These are phyloP conservation scores for Rhodotorula graminis DNA, from an alignment of 768 basidiomycete species.

Conservation along the genomic window DNA sequence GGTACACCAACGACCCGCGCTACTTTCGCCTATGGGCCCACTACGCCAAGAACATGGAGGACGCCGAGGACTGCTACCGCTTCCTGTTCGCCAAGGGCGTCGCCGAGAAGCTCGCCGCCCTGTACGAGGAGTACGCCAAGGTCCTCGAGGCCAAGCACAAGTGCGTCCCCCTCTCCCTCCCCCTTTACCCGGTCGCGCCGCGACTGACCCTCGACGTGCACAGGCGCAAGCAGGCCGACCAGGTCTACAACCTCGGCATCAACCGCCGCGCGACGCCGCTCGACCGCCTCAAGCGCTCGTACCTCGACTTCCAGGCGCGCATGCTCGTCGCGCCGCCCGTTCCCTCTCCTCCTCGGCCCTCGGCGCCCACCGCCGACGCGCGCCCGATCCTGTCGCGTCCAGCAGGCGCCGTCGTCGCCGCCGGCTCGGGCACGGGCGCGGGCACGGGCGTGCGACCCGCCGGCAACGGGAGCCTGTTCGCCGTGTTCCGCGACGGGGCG, in stretches of 20 bases:
- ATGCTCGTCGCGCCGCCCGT: conserved; percentile 52
- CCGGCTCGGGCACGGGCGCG: conserved; percentile 46
- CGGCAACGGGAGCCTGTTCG: conserved; percentile 39
- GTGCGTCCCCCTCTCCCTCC: conserved; percentile 53
- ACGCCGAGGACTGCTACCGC: conserved; percentile 68
- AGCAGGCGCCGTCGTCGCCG: conserved; percentile 5
- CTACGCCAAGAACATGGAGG: conserved; percentile 75
- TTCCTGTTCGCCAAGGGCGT: conserved; percentile 89
- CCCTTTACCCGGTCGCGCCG: too few species aligned
- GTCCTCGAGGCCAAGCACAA: conserved; percentile 69
- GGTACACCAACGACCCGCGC: conserved; percentile 74
- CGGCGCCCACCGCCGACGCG: conserved; percentile 2
- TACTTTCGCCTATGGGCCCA: conserved; percentile 89
- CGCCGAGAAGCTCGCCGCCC: conserved; percentile 66
- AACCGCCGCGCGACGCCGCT: conserved; percentile 72
- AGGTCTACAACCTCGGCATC: conserved; percentile 75
- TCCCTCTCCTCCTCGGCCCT: conserved; percentile 20
- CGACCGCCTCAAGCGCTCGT: conserved; percentile 74
- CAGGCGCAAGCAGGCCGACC: conserved; percentile 72
- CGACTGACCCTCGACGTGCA: neutral
- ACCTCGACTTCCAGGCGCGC: conserved; percentile 66
- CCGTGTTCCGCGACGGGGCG: conserved; percentile 39
- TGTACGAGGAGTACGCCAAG: conserved; percentile 88
- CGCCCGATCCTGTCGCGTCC: conserved; percentile 19
- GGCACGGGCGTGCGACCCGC: conserved; percentile 24